Evolutionary conservation across 768 basidiomycete species (phyloP).

Genomic region (Lanmaoa rubissima): DNA sequence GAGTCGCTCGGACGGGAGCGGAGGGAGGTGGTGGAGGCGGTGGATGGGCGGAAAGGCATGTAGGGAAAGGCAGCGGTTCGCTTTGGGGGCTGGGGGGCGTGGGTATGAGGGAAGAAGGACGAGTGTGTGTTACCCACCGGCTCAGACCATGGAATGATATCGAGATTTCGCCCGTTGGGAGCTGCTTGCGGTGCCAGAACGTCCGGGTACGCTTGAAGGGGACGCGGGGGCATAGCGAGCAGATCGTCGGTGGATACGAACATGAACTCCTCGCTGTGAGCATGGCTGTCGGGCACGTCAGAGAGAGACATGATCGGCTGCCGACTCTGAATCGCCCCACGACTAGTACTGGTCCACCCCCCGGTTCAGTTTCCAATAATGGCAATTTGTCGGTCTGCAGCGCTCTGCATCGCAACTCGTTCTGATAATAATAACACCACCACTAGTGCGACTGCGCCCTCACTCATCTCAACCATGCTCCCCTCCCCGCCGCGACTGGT

Average conservation of each 20-base stretch:
- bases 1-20: constrained; percentile 32
- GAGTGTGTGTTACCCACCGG: constrained; percentile 6
- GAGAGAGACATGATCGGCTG: constrained; percentile 15
- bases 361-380: constrained; percentile 5
- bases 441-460: constrained; percentile 7
- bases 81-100: constrained; percentile 15
- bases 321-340: no score
- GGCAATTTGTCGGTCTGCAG: constrained; percentile 10
- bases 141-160: constrained; percentile 23
- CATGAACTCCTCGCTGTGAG: constrained; percentile 10
- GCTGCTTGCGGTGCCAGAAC: neutral
- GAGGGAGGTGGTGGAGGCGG: constrained; percentile 34
- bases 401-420: constrained; percentile 12
- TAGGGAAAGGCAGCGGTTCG: constrained; percentile 27
- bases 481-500: constrained; percentile 5
- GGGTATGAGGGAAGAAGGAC: constrained; percentile 1
- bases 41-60: constrained; percentile 33
- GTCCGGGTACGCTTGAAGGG: constrained; percentile 15
- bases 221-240: neutral
- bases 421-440: no score
- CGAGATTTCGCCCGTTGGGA: constrained; percentile 4
- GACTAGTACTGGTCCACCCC: neutral
- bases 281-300: neutral
- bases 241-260: constrained; percentile 9
- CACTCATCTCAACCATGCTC: neutral